phyloP scores from a whole-genome alignment of 2,329 filamentous ascomycete species.

The Penicillium italicum region DNA sequence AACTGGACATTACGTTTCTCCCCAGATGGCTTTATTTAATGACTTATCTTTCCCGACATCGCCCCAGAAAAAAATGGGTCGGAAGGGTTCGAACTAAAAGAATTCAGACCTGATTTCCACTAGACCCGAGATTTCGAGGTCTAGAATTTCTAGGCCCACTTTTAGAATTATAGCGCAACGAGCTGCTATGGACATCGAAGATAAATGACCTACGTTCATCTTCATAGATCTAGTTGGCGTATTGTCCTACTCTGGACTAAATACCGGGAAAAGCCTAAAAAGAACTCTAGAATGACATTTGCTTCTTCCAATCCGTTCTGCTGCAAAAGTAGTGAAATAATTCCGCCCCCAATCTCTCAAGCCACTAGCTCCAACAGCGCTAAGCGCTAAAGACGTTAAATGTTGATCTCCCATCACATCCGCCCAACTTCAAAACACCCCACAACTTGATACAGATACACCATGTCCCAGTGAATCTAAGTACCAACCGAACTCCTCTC shows the following conservation, averaged over 20 bases:
- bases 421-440: not conserved
- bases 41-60: not conserved
- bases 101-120: not conserved
- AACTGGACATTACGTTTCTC: not conserved
- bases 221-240: not conserved
- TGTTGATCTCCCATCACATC: not conserved
- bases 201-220: too few relatives aligned
- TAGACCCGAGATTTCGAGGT: not conserved
- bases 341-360: not conserved
- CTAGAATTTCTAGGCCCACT: not conserved
- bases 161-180: not conserved
- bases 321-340: not conserved
- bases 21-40: not conserved
- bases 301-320: not conserved
- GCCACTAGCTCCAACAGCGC: not conserved
- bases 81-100: not conserved
- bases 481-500: not conserved
- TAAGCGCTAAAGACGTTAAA: not conserved
- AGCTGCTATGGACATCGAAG: too few relatives aligned
- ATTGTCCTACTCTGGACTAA: not conserved
- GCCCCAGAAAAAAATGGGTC: not conserved
- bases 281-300: not conserved
- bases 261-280: not conserved
- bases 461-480: not conserved
- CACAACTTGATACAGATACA: not conserved